A percentile compares a stretch with the other conserved stretches of the same genome.
Conservation (phyloP, 371 early-diverging fungal species). For the Fennellomyces sp. region DNA sequence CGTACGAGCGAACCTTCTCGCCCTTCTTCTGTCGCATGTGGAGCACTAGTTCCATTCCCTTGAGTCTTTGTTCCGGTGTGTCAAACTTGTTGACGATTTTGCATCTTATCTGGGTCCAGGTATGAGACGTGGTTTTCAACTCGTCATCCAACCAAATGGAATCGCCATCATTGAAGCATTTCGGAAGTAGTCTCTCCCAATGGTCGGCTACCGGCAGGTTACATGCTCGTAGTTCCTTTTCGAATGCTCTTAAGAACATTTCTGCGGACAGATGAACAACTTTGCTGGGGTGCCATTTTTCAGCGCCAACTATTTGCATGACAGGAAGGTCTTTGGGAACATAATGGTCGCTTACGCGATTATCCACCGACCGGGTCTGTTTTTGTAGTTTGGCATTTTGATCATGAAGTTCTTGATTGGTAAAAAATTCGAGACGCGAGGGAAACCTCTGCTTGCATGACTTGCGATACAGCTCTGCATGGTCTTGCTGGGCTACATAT, state of each 20-base stretch:
- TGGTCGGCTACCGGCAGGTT: background rate
- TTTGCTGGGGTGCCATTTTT: background rate
- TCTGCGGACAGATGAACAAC: background rate
- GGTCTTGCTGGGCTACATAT: background rate
- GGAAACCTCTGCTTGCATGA: background rate
- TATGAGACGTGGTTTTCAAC: background rate
- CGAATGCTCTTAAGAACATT: background rate
- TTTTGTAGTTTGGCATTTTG: background rate
- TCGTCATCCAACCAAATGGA: background rate
- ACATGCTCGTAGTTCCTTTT: background rate
- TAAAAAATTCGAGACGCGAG: background rate
- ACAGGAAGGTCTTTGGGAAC: constrained; percentile 7
- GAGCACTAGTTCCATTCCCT: background rate
- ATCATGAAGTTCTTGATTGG: background rate
- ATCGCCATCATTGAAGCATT: background rate
- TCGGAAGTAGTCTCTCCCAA: background rate
- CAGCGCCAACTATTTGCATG: background rate
- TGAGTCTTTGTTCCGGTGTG: background rate
- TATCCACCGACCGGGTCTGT: background rate
- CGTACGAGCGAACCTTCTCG: background rate
- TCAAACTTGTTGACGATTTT: too few species aligned
- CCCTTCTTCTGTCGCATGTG: constrained; percentile 3
- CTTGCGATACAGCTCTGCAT: background rate
- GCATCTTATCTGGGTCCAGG: background rate
- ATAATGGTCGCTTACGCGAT: too few species aligned